Evolutionary conservation across 192 early-diverging fungal genomes (phyloP).

Genomic region (Coemansia sp.): DNA sequence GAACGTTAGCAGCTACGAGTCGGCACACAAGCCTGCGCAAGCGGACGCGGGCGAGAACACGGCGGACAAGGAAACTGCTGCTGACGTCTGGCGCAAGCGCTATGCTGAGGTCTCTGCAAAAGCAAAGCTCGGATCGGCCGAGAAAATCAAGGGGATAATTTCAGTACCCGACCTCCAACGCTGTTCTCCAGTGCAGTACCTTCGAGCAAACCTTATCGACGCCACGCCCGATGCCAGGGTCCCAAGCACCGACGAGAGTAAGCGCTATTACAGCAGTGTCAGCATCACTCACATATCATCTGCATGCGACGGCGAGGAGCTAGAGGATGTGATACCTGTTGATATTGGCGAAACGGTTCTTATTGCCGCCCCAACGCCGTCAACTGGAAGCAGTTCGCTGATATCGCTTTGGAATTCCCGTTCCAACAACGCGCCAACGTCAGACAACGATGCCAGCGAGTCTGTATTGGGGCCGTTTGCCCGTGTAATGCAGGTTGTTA

Average conservation of each 20-base stretch:
- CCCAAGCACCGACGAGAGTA: constrained; percentile 13
- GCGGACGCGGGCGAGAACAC: background rate
- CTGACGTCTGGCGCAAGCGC: constrained; percentile 28
- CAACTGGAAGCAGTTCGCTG: constrained; percentile 10
- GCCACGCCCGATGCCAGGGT: constrained; percentile 5
- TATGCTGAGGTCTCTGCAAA: constrained; percentile 21
- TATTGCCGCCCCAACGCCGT: constrained; percentile 15
- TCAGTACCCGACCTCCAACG: constrained; percentile 25
- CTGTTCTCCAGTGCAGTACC: constrained; percentile 14
- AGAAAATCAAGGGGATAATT: constrained; percentile 34
- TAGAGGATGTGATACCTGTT: constrained; percentile 47
- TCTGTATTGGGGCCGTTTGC: constrained; percentile 16
- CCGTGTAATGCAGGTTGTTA: constrained; percentile 23
- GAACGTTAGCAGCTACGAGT: constrained; percentile 29
- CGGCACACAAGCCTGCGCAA: background rate
- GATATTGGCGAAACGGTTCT: constrained; percentile 43
- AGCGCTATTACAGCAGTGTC: constrained; percentile 20
- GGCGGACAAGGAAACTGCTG: constrained; percentile 5
- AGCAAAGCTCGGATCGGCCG: constrained; percentile 9
- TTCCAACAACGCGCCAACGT: background rate
- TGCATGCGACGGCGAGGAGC: constrained; percentile 37
- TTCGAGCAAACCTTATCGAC: constrained; percentile 9
- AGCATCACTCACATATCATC: constrained; percentile 13
- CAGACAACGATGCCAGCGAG: background rate
- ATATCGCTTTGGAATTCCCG: constrained; percentile 22